A percentile compares a stretch with the other conserved stretches of the same genome.
Conservation (phyloP, 1,284 basidiomycete species). For the Grifola frondosa region DNA sequence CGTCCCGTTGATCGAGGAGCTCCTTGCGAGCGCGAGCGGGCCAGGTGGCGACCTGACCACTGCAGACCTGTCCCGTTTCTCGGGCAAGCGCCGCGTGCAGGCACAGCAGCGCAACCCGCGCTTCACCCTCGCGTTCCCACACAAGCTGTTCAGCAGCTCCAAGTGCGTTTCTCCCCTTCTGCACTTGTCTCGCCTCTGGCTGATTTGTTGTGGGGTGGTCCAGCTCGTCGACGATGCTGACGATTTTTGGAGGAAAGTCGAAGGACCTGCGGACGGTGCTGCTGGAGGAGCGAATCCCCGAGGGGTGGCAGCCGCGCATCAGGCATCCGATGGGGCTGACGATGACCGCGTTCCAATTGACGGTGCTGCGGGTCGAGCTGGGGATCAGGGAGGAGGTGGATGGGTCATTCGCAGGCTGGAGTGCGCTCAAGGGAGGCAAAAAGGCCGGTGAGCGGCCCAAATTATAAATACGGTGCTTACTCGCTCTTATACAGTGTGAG, state of each 20-base stretch:
- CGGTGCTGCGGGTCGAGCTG: constrained; percentile 53
- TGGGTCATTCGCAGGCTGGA: constrained; percentile 11
- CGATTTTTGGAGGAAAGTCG: constrained; percentile 63
- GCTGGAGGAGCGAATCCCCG: constrained; percentile 63
- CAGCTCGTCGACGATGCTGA: constrained; percentile 57
- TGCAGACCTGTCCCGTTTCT: constrained; percentile 56
- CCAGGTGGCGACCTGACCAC: constrained; percentile 49
- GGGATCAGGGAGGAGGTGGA: constrained; percentile 36
- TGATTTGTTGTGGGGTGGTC: neutral
- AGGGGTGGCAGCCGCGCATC: constrained; percentile 67
- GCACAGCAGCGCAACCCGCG: constrained; percentile 52
- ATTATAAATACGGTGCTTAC: too few relatives aligned
- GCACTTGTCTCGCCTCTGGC: neutral
- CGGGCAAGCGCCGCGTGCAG: constrained; percentile 57
- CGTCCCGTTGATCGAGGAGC: constrained; percentile 47
- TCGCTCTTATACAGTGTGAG: too few relatives aligned
- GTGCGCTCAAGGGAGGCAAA: too few relatives aligned
- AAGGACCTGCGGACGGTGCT: constrained; percentile 56
- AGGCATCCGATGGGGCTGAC: constrained; percentile 58
- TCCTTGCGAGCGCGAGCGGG: constrained; percentile 61
- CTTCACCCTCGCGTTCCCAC: constrained; percentile 47
- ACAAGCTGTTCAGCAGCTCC: constrained; percentile 62
- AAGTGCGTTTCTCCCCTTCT: constrained; percentile 49
- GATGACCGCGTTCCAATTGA: constrained; percentile 53
- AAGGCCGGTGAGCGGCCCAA: too few relatives aligned